phyloP scores from a whole-genome alignment of 768 basidiomycete species.

The Neoboletus magnificus region DNA sequence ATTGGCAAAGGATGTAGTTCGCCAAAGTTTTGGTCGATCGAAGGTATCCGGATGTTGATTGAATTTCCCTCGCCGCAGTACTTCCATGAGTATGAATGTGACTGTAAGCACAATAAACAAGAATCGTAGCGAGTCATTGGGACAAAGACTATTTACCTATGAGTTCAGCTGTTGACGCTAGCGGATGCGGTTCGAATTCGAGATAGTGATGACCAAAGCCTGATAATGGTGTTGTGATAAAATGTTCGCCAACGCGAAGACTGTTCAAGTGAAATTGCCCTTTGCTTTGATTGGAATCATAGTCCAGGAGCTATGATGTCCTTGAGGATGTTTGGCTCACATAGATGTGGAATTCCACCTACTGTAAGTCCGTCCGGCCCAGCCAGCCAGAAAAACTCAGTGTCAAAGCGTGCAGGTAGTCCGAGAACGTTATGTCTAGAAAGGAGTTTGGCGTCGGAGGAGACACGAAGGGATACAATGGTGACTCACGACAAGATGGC shows the following conservation, averaged over 20 bases:
- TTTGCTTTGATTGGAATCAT: constrained; percentile 46
- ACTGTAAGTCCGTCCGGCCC: constrained; percentile 53
- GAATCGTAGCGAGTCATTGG: neutral
- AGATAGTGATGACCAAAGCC: constrained; percentile 56
- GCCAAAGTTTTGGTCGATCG: constrained; percentile 49
- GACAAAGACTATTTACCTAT: constrained; percentile 35
- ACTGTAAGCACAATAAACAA: constrained; percentile 35
- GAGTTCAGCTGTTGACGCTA: constrained; percentile 49
- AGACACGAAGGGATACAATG: neutral
- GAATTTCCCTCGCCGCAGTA: constrained; percentile 58
- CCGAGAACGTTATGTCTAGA: constrained; percentile 55
- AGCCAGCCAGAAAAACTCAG: constrained; percentile 58
- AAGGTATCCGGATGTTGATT: constrained; percentile 46
- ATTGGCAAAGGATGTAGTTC: constrained; percentile 25
- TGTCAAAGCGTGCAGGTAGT: constrained; percentile 60
- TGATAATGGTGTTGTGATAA: constrained; percentile 50
- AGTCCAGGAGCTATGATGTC: constrained; percentile 46
- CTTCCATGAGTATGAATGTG: constrained; percentile 63
- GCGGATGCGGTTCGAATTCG: constrained; percentile 50
- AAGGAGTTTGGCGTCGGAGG: neutral
- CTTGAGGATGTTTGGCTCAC: constrained; percentile 4
- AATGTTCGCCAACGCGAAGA: constrained; percentile 41
- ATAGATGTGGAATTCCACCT: constrained; percentile 17
- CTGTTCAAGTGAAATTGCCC: constrained; percentile 51
- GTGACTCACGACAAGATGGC: constrained; percentile 50